Base-by-base conservation (phyloP, 257 asterid genomes). In the Jacaranda copaia region DNA sequence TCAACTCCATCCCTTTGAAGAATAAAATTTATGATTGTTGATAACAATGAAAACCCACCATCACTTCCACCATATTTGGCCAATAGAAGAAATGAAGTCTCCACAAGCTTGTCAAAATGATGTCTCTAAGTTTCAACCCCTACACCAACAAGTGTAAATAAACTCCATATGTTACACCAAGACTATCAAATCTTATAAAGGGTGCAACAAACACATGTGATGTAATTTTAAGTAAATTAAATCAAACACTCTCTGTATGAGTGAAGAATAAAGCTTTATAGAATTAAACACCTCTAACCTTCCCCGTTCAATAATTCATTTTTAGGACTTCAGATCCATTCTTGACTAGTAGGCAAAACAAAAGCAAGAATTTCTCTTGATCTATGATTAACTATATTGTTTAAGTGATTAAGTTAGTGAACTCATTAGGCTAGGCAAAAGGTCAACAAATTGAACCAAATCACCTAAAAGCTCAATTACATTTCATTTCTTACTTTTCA, bases 61-160 rank as follows among this genome's bases (percentile, higher is more conserved):
- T 93, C 96, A 60, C 86, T 85, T 80, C 98, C 98, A 62, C 99
- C 98, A 77, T 83, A 75, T 85, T 80, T 82, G 69, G 97, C 73
- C 88, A 96, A 74, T 68, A 75, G 60, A 52, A 60, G 61, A 36
- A 88, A 55, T 39, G 98, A 86, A 52, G 73, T 83, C 87, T 91
- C 92, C 42, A 91, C 90, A 63, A 96, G 90, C 90, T 89, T 90
- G 82, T 90, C 92, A 79, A 93, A 86, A 79, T 88, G 84, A 55
- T 43, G 81, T 69, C 86, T 87, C n/a, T 87, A 91, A 73, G 85
- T 81, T 91, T 89, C 79, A 96, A 85, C 74, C 95, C 99, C 99
- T 96, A 82, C 84, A 87, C 63, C 70, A 70, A 46, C 51, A 65
- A 79, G 6, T 15, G 67, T 48, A 58, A 48, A 62, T 60, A 39